Conservation (phyloP, 768 basidiomycete species). For the Gymnopilus dilepis region DNA sequence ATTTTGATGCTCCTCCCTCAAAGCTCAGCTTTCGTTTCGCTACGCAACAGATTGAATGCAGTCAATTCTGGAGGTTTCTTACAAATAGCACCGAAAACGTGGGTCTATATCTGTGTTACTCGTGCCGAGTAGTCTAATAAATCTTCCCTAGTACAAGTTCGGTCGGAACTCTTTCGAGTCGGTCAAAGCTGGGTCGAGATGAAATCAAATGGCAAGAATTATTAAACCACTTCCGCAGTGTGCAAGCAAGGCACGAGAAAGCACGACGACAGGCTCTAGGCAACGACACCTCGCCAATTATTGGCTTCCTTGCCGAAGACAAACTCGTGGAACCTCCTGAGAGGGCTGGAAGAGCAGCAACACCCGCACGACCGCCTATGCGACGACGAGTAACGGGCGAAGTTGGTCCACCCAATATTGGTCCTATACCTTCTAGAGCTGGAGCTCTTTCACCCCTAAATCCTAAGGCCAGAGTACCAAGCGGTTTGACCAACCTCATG, state of each 20-base stretch:
- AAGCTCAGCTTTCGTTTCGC: constrained; percentile 93
- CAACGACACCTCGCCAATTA: constrained; percentile 59
- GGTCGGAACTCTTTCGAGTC: constrained; percentile 49
- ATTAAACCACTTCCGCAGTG: constrained; percentile 86
- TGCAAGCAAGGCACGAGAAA: constrained; percentile 93
- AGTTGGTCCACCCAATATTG: constrained; percentile 33
- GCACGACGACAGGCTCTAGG: constrained; percentile 79
- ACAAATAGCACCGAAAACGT: constrained; percentile 89
- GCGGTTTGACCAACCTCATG: constrained; percentile 40
- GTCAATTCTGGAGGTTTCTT: constrained; percentile 95
- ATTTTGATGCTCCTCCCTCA: constrained; percentile 97
- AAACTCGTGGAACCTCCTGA: constrained; percentile 38
- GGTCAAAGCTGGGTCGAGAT: constrained; percentile 81
- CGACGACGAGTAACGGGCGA: constrained; percentile 71
- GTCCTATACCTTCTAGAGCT: constrained; percentile 37
- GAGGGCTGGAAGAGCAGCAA: constrained; percentile 23
- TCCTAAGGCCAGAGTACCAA: constrained; percentile 64
- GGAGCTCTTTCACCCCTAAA: constrained; percentile 75
- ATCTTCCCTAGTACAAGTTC: constrained; percentile 20
- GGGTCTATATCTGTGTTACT: constrained; percentile 28
- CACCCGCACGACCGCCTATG: constrained; percentile 48
- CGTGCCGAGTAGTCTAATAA: background rate
- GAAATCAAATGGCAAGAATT: constrained; percentile 99
- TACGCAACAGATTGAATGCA: constrained; percentile 92
- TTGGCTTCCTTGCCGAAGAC: constrained; percentile 49